Conservation (phyloP, 371 early-diverging fungal species). For the Mucor irregularis region DNA sequence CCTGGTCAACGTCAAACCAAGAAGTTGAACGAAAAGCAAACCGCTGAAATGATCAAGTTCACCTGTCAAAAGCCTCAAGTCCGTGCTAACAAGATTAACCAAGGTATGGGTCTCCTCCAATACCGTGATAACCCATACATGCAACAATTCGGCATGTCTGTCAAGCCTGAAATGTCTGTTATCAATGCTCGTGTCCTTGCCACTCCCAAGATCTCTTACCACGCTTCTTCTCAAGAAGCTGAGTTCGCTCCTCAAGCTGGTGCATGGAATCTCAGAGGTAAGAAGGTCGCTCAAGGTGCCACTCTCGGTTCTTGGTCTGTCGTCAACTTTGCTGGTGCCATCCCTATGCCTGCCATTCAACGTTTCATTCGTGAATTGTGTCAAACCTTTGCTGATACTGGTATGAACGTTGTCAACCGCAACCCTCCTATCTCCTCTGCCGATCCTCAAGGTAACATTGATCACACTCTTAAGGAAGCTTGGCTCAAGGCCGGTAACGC, state of each 20-base stretch:
- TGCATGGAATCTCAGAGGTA: slow-evolving; percentile 91
- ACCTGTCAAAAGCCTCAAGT: slow-evolving; percentile 83
- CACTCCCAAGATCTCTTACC: slow-evolving; percentile 78
- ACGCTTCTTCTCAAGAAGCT: slow-evolving; percentile 57
- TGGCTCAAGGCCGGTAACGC: slow-evolving; percentile 72
- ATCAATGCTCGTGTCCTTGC: slow-evolving; percentile 75
- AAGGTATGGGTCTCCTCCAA: slow-evolving; percentile 52
- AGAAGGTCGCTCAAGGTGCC: slow-evolving; percentile 77
- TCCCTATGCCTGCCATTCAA: slow-evolving; percentile 42
- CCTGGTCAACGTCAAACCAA: slow-evolving; percentile 80
- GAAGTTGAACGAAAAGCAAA: slow-evolving; percentile 85
- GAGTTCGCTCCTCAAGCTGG: slow-evolving; percentile 76
- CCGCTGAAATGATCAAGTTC: slow-evolving; percentile 94
- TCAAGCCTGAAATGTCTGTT: slow-evolving; percentile 61
- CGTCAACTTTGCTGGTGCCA: slow-evolving; percentile 55
- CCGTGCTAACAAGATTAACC: slow-evolving; percentile 64
- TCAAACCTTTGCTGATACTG: slow-evolving; percentile 50
- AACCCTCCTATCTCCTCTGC: slow-evolving; percentile 69
- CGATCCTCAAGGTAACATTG: slow-evolving; percentile 69
- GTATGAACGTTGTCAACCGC: slow-evolving; percentile 59
- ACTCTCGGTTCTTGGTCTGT: slow-evolving; percentile 86
- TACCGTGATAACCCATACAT: slow-evolving; percentile 62
- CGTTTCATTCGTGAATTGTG: slow-evolving; percentile 61
- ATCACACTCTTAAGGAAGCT: slow-evolving; percentile 68
- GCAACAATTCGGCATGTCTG: slow-evolving; percentile 67